phyloP scores from a whole-genome alignment of 306 rosid genomes.

The Malus fusca region DNA sequence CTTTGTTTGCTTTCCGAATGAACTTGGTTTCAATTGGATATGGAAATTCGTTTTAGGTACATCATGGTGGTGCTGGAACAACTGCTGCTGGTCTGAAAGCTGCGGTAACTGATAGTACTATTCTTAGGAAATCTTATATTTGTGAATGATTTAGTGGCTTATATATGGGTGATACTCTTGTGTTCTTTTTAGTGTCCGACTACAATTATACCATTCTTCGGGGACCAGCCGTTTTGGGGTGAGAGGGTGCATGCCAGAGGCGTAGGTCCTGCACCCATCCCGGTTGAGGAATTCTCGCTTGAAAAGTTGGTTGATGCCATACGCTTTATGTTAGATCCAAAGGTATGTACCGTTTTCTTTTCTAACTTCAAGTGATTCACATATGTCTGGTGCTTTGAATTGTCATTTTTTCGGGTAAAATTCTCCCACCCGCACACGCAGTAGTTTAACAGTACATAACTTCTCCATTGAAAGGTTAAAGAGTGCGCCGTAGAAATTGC shows the following conservation, averaged over 20 bases:
- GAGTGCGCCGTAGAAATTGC: constrained; percentile 54
- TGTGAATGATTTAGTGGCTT: not conserved
- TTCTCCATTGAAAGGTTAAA: constrained; percentile 43
- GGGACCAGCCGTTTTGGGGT: constrained; percentile 96
- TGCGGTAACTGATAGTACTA: constrained; percentile 40
- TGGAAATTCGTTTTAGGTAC: constrained; percentile 47
- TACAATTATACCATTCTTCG: constrained; percentile 85
- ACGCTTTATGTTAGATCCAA: constrained; percentile 64
- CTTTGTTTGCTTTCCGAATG: not conserved
- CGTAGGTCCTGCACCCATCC: constrained; percentile 88
- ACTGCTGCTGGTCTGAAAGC: constrained; percentile 98
- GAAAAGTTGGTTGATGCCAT: constrained; percentile 73
- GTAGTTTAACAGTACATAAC: not conserved
- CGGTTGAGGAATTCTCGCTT: constrained; percentile 50
- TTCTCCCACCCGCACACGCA: too few species aligned
- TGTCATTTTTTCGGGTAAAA: not conserved
- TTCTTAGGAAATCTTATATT: not conserved
- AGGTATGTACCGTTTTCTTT: constrained; percentile 39
- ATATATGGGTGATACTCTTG: constrained; percentile 6
- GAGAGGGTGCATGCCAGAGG: constrained; percentile 81
- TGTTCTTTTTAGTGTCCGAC: constrained; percentile 66
- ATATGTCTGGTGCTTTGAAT: not conserved
- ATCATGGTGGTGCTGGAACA: constrained; percentile 97
- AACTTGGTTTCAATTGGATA: not conserved
- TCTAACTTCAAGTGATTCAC: not conserved